Percentiles rank a stretch among this genome's conserved stretches.
phyloP scores from a whole-genome alignment of 2,329 filamentous ascomycete species.

The Fusarium neocosmosporiellum region DNA sequence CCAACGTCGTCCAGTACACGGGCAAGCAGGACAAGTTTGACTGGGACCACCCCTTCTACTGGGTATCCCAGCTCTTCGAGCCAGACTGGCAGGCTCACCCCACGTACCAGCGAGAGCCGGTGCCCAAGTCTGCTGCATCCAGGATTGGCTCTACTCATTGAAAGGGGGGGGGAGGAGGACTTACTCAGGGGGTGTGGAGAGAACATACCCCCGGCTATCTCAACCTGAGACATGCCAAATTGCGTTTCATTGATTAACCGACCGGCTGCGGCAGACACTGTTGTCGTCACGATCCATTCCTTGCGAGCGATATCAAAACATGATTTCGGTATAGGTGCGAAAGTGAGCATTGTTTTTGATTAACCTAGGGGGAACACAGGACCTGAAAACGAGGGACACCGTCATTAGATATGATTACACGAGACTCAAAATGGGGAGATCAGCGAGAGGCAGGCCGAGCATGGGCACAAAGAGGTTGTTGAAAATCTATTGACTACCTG shows the following conservation, averaged over 20 bases:
- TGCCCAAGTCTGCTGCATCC: constrained; percentile 1
- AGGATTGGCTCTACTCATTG: not conserved
- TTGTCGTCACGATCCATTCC: constrained; percentile 2
- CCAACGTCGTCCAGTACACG: constrained; percentile 21
- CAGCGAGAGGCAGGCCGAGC: not conserved
- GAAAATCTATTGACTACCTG: not conserved
- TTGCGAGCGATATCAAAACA: not conserved
- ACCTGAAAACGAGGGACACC: not conserved
- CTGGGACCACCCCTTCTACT: constrained; percentile 57
- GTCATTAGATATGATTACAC: not conserved
- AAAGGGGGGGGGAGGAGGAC: not conserved
- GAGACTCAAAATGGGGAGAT: not conserved
- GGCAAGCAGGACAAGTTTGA: constrained; percentile 42
- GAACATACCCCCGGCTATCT: not conserved
- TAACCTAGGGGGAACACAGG: not conserved
- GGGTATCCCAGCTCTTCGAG: constrained; percentile 60
- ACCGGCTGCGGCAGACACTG: not conserved
- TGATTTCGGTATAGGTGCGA: not conserved
- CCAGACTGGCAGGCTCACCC: constrained; percentile 52
- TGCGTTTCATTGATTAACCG: not conserved
- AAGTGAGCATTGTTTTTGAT: not conserved
- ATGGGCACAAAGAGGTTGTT: not conserved
- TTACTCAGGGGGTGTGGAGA: not conserved
- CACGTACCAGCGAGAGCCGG: constrained; percentile 43
- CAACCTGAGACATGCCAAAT: not conserved